Conservation (phyloP, 257 asterid species). For the Nemophila menziesii region DNA sequence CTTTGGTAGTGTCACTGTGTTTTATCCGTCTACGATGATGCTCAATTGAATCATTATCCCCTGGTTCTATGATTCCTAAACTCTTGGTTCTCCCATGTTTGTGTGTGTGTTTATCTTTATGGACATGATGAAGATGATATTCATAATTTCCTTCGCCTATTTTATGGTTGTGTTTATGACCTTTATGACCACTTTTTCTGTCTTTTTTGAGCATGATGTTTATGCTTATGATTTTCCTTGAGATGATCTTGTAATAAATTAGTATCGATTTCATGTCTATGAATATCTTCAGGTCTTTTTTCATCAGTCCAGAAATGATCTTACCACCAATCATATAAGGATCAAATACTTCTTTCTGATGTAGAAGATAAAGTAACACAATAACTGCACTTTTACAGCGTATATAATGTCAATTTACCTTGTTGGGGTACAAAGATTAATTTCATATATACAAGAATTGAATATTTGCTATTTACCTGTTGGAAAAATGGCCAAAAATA, state of each 20-base stretch:
- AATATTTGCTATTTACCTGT: conserved; percentile 39
- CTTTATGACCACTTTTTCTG: conserved; percentile 19
- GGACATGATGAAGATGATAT: conserved; percentile 63
- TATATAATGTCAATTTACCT: neutral
- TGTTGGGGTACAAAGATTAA: conserved; percentile 1
- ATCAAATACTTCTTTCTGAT: conserved; percentile 75
- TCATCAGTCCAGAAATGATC: conserved; percentile 51
- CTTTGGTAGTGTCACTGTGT: conserved; percentile 19
- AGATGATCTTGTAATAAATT: conserved; percentile 17
- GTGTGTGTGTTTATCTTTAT: conserved; percentile 57
- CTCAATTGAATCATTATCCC: conserved; percentile 23
- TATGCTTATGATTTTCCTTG: conserved; percentile 31
- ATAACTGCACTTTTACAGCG: conserved; percentile 36
- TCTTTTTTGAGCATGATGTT: conserved; percentile 29
- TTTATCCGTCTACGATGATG: conserved; percentile 31
- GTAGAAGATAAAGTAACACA: conserved; percentile 75
- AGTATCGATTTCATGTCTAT: conserved; percentile 23
- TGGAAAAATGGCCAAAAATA: conserved; percentile 66
- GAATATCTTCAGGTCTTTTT: conserved; percentile 8
- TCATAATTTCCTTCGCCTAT: conserved; percentile 37
- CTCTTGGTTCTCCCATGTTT: conserved; percentile 42
- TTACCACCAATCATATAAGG: conserved; percentile 97
- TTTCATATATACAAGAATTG: neutral
- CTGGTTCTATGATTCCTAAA: conserved; percentile 21
- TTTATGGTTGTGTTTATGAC: conserved; percentile 22